A percentile compares a stretch with the other conserved stretches of the same genome.
These are phyloP conservation scores for Xylaria polymorpha DNA, from an alignment of 2,329 filamentous ascomycete genomes.

Conservation along the genomic window DNA sequence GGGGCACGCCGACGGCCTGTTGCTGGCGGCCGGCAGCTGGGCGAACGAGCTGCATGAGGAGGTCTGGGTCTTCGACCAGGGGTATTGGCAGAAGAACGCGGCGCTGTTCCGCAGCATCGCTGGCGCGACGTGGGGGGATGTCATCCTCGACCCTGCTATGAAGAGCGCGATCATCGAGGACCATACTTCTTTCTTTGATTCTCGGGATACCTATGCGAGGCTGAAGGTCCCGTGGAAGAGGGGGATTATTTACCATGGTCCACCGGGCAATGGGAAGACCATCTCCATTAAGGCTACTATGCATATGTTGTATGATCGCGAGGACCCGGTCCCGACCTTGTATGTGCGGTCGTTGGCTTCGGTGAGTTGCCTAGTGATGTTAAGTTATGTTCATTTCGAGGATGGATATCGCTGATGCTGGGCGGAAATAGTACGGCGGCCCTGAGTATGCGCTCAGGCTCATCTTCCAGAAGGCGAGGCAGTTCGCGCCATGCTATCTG, in stretches of 20 bases:
- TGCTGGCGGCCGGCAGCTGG: conserved; percentile 67
- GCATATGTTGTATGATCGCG: conserved; percentile 67
- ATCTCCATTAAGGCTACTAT: conserved; percentile 78
- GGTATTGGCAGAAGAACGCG: conserved; percentile 70
- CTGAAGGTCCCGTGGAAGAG: conserved; percentile 78
- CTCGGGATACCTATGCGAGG: conserved; percentile 66
- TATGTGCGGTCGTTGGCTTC: conserved; percentile 66
- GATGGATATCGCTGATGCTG: conserved; percentile 1
- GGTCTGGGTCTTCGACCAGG: conserved; percentile 74
- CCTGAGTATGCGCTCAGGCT: conserved; percentile 65
- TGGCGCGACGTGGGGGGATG: conserved; percentile 70
- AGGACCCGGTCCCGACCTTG: conserved; percentile 66
- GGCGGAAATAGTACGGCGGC: conserved; percentile 60
- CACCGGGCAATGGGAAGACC: conserved; percentile 74
- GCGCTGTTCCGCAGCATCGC: conserved; percentile 69
- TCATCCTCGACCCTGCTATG: conserved; percentile 73
- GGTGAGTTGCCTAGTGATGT: conserved; percentile 46
- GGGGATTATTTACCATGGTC: conserved; percentile 75
- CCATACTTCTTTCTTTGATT: conserved; percentile 72
- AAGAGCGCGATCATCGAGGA: conserved; percentile 73
- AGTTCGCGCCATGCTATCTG: conserved; percentile 74
- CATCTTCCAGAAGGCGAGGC: conserved; percentile 70
- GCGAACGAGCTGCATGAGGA: conserved; percentile 68
- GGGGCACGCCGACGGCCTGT: conserved; percentile 59
- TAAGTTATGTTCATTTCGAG: background rate